Conservation (phyloP, 1,284 basidiomycete species). For the Heterobasidion occidentale region DNA sequence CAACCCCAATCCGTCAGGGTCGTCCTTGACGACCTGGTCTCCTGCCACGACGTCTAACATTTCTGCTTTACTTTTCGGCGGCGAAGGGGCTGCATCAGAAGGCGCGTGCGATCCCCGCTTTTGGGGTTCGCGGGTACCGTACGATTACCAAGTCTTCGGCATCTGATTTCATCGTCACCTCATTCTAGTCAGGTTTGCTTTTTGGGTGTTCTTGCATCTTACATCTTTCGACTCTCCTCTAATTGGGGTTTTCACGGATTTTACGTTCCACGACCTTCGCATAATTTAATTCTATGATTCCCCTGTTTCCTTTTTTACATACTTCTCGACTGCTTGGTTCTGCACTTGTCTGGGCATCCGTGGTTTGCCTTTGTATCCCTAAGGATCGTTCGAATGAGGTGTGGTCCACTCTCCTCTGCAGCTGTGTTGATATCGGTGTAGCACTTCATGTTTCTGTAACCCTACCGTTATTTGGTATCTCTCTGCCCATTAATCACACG, state of each 20-base stretch:
- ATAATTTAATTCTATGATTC: too few species aligned
- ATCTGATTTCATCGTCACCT: slow-evolving; percentile 2
- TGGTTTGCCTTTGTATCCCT: neutral
- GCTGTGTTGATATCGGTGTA: neutral
- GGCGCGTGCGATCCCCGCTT: slow-evolving; percentile 56
- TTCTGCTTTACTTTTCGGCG: slow-evolving; percentile 49
- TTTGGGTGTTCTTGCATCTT: neutral
- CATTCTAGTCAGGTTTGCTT: neutral
- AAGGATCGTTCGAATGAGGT: neutral
- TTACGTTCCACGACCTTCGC: too few species aligned
- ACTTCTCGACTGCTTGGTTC: neutral
- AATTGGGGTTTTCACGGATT: too few species aligned
- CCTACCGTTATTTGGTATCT: neutral
- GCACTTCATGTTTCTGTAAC: neutral
- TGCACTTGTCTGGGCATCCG: neutral
- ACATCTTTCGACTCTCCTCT: too few species aligned
- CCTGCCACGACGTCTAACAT: slow-evolving; percentile 41
- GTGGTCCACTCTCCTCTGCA: neutral
- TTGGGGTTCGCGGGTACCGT: slow-evolving; percentile 55
- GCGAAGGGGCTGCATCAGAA: slow-evolving; percentile 36
- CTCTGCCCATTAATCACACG: too few species aligned
- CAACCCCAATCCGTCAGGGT: slow-evolving; percentile 42
- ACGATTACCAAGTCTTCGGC: slow-evolving; percentile 59
- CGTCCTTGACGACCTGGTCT: slow-evolving; percentile 38
- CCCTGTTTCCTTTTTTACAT: too few species aligned